phyloP scores from a whole-genome alignment of 768 basidiomycete genomes.

The Boletus pseudo-olivaceus region DNA sequence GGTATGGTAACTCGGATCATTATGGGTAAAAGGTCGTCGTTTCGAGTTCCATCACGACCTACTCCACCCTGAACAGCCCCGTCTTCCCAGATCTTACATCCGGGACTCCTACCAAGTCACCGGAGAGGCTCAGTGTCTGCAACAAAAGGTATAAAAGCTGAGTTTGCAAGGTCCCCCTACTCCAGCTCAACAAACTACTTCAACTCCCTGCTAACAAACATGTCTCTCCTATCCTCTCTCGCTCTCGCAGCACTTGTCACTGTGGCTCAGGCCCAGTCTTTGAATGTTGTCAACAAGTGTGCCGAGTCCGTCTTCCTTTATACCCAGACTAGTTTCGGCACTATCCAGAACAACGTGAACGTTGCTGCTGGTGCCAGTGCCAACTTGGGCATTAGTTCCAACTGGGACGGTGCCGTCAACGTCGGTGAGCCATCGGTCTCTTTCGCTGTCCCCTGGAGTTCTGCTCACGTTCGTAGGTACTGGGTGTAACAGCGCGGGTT shows the following conservation, averaged over 20 bases:
- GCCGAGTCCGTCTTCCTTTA: conserved; percentile 26
- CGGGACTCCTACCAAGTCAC: background rate
- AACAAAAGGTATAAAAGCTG: conserved; percentile 14
- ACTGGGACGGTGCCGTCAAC: conserved; percentile 33
- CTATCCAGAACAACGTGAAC: conserved; percentile 25
- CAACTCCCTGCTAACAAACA: conserved; percentile 6
- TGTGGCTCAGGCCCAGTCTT: conserved; percentile 25
- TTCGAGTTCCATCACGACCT: background rate
- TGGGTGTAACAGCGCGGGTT: conserved; percentile 22
- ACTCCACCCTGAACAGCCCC: conserved; percentile 1
- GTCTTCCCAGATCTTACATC: background rate
- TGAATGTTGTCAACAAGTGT: conserved; percentile 29
- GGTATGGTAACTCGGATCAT: background rate
- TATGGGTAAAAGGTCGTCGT: background rate
- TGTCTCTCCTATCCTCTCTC: conserved; percentile 20
- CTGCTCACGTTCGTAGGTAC: conserved; percentile 24
- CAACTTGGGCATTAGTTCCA: conserved; percentile 29
- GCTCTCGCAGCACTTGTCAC: conserved; percentile 18
- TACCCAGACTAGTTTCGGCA: conserved; percentile 30
- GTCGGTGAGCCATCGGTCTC: conserved; percentile 17
- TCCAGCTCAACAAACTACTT: background rate
- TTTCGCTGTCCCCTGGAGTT: background rate
- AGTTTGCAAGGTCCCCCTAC: background rate
- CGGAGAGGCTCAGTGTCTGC: background rate
- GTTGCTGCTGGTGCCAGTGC: conserved; percentile 20